phyloP scores from a whole-genome alignment of 345 rosid genomes.

The Hibiscus mutabilis region DNA sequence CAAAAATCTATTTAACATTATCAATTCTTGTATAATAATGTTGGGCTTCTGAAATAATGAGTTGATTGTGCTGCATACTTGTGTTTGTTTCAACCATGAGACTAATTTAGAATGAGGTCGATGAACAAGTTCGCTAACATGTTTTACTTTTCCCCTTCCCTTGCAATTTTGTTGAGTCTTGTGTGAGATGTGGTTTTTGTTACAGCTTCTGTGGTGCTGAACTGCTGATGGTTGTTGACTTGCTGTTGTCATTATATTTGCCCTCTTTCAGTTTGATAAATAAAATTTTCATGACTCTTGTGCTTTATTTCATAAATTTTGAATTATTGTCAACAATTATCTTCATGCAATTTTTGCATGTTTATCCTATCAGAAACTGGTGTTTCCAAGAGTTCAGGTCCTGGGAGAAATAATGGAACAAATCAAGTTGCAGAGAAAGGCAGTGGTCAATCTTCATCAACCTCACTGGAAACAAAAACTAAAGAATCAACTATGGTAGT shows the following conservation, averaged over 20 bases:
- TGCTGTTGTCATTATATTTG: too few species aligned
- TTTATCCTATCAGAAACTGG: slow-evolving; percentile 53
- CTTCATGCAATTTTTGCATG: slow-evolving; percentile 16
- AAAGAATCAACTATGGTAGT: slow-evolving; percentile 37
- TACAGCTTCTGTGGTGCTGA: too few species aligned
- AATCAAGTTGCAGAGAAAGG: slow-evolving; percentile 50
- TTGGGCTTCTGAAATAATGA: background rate
- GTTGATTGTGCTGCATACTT: slow-evolving; percentile 12
- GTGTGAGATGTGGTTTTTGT: background rate
- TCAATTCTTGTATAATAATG: background rate
- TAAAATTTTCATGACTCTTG: background rate
- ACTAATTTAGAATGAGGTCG: slow-evolving; percentile 7
- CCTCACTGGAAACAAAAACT: slow-evolving; percentile 34
- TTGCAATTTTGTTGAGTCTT: background rate
- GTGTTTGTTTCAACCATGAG: slow-evolving; percentile 3
- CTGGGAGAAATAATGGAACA: slow-evolving; percentile 46
- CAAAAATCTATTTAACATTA: background rate
- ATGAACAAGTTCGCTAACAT: background rate
- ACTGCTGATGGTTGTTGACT: too few species aligned
- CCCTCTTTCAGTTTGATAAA: background rate
- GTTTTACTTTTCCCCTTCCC: background rate
- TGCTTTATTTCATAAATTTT: background rate
- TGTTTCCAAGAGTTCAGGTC: slow-evolving; percentile 41
- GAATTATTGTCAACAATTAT: slow-evolving; percentile 14
- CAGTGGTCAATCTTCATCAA: slow-evolving; percentile 34